A percentile compares a stretch with the other conserved stretches of the same genome.
These are phyloP conservation scores for Scheffersomyces segobiensis DNA, from an alignment of 1,139 yeast species.

Conservation along the genomic window DNA sequence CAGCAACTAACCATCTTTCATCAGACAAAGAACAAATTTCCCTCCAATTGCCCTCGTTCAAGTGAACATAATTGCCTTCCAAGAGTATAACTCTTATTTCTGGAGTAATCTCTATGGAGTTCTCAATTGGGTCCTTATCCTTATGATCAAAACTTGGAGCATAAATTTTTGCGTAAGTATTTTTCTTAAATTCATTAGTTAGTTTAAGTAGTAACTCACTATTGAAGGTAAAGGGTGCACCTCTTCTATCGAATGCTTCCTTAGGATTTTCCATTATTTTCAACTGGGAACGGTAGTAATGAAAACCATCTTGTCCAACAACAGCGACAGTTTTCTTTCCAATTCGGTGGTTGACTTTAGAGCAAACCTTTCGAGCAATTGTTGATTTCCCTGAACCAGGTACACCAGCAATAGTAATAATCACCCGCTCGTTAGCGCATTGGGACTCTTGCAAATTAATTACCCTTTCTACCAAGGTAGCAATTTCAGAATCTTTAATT, in stretches of 20 bases:
- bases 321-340: neutral
- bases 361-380: neutral
- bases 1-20: slow-evolving; percentile 16
- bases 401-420: slow-evolving; percentile 18
- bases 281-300: slow-evolving; percentile 14
- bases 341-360: neutral
- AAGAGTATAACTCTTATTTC: slow-evolving; percentile 14
- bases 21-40: slow-evolving; percentile 9
- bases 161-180: slow-evolving; percentile 1
- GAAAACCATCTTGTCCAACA: slow-evolving; percentile 17
- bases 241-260: slow-evolving; percentile 17
- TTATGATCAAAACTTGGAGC: slow-evolving; percentile 20
- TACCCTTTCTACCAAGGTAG: neutral
- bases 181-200: slow-evolving; percentile 8
- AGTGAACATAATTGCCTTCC: slow-evolving; percentile 19
- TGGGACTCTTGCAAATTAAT: neutral
- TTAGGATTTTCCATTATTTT: slow-evolving; percentile 12
- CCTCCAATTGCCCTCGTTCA: slow-evolving; percentile 16
- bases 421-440: neutral
- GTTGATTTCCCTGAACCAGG: slow-evolving; percentile 30
- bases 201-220: slow-evolving; percentile 10
- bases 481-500: neutral
- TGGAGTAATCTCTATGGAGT: slow-evolving; percentile 13
- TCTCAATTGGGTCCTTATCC: slow-evolving; percentile 17
- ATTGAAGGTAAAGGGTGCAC: slow-evolving; percentile 22